Conservation (phyloP, 1,139 yeast species). For the Lodderomyces elongisporus region DNA sequence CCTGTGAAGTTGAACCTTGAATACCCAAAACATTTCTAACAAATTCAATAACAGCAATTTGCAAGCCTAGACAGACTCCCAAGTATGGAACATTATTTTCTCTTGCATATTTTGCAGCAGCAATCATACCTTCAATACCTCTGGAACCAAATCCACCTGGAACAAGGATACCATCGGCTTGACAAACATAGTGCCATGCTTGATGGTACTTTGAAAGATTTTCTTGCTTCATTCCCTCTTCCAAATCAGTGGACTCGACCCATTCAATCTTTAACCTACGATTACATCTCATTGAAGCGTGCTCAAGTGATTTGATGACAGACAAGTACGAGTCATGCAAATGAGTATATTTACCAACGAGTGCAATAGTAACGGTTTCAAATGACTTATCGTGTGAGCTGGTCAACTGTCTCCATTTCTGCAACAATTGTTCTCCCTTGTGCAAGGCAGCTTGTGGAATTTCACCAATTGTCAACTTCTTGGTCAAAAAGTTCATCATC, state of each 20-base stretch:
- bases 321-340: slow-evolving; percentile 93
- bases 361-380: slow-evolving; percentile 87
- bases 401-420: slow-evolving; percentile 78
- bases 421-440: slow-evolving; percentile 66
- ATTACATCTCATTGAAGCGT: slow-evolving; percentile 84
- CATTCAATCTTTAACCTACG: slow-evolving; percentile 83
- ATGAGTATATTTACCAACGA: slow-evolving; percentile 95
- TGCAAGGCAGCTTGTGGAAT: slow-evolving; percentile 51
- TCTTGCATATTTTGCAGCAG: slow-evolving; percentile 97
- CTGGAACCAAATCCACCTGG: slow-evolving; percentile 98
- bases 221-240: slow-evolving; percentile 57
- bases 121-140: slow-evolving; percentile 97
- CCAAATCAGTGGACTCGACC: slow-evolving; percentile 94
- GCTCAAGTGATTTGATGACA: slow-evolving; percentile 93
- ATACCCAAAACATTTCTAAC: slow-evolving; percentile 76
- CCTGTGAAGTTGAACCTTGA: slow-evolving; percentile 73
- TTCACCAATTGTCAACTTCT: slow-evolving; percentile 60
- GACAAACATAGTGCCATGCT: slow-evolving; percentile 92
- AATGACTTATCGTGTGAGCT: slow-evolving; percentile 71
- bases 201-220: slow-evolving; percentile 80
- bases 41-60: slow-evolving; percentile 93
- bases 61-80: slow-evolving; percentile 97
- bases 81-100: slow-evolving; percentile 89
- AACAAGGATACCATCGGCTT: slow-evolving; percentile 94
- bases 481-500: slow-evolving; percentile 67